Percentiles rank a stretch among this genome's conserved stretches.
Conservation (phyloP, 2,329 filamentous ascomycete species). For the Fusarium nisikadoi region DNA sequence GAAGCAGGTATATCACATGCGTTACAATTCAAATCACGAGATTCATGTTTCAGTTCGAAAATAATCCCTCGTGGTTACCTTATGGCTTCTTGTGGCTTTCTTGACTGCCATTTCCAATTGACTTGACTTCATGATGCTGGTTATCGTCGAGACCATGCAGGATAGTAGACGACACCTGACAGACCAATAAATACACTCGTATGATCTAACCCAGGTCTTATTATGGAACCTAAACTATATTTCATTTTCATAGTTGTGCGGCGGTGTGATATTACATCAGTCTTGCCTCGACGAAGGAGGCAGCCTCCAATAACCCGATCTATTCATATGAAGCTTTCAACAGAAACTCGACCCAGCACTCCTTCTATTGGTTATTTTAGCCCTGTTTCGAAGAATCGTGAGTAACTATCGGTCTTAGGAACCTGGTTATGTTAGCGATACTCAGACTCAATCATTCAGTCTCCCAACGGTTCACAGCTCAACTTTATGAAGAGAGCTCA, state of each 20-base stretch:
- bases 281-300: background rate
- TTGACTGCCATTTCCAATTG: too few relatives aligned
- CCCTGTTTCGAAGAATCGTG: rapidly evolving
- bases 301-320: background rate
- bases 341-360: background rate
- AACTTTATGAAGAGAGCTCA: background rate
- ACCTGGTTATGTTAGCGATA: rapidly evolving
- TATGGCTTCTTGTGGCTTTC: background rate
- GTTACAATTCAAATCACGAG: rapidly evolving
- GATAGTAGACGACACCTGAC: too few relatives aligned
- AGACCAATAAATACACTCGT: rapidly evolving
- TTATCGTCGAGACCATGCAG: background rate
- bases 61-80: rapidly evolving
- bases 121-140: background rate
- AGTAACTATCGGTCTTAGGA: rapidly evolving
- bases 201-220: rapidly evolving
- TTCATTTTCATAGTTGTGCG: rapidly evolving
- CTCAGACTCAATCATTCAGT: background rate
- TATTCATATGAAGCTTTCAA: background rate
- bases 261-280: background rate
- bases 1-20: background rate
- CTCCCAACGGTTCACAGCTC: rapidly evolving
- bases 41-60: background rate
- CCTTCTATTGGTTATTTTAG: background rate
- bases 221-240: rapidly evolving